Conservation (phyloP, 176 grass and related monocot species). For the Metroxylon sagu region DNA sequence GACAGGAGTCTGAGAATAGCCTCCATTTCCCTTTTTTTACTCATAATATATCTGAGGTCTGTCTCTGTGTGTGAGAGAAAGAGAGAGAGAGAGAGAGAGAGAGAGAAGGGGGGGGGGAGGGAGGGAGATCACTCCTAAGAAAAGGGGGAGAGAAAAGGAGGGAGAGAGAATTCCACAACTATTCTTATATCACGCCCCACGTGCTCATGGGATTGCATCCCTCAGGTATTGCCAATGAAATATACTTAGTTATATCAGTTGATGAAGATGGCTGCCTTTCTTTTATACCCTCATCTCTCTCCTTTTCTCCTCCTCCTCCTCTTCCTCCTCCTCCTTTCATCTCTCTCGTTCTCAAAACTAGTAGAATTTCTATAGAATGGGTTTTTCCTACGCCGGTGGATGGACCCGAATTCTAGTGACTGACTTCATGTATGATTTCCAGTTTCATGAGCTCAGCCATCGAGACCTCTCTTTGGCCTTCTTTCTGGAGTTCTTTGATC, state of each 20-base stretch:
- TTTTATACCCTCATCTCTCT: conserved; percentile 19
- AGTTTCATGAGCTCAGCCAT: too few species aligned
- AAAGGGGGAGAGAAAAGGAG: background rate
- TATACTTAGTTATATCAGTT: conserved; percentile 82
- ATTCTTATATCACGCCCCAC: conserved; percentile 20
- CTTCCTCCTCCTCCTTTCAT: conserved; percentile 7
- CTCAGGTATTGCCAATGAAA: conserved; percentile 14
- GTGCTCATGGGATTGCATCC: conserved; percentile 4
- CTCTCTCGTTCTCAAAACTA: conserved; percentile 15
- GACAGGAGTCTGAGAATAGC: too few species aligned
- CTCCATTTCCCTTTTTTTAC: too few species aligned
- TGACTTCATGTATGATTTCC: too few species aligned
- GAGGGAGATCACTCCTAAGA: background rate
- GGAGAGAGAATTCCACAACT: background rate
- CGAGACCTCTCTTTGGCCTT: too few species aligned
- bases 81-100: too few species aligned
- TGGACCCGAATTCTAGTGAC: too few species aligned
- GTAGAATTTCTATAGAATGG: too few species aligned
- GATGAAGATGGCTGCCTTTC: conserved; percentile 84
- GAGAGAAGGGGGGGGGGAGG: too few species aligned
- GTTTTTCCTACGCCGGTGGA: background rate
- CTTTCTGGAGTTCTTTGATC: too few species aligned
- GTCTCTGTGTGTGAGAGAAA: too few species aligned
- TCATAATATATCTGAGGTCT: too few species aligned
- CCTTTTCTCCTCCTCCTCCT: background rate